Evolutionary conservation across 2,329 filamentous ascomycete genomes (phyloP), one percentile per base, ranked within the genome.

Genomic region (Alternaria sp.): DNA sequence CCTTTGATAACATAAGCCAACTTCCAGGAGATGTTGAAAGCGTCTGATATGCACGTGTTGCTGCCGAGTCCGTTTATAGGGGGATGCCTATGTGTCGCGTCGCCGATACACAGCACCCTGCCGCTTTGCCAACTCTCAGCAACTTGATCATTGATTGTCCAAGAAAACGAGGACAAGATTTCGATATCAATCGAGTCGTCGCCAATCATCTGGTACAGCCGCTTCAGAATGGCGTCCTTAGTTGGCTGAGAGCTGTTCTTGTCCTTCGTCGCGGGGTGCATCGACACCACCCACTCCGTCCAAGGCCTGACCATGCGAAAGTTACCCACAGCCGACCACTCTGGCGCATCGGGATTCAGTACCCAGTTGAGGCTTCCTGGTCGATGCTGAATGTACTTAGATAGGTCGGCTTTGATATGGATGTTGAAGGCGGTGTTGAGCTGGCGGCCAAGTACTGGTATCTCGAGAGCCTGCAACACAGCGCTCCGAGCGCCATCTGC

Each of bases 351-450:
- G 0, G 87, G 87, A 65, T 85, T 83, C 71, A 90, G 80, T 2
- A 88, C 78, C 85, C 87, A 89, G 71, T 90, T 87, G 14, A 90
- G 79, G 69, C 88, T 89, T 0, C 87, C 88, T 23, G 79, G 82
- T 0, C 87, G 82, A 54, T 82, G 75, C 57, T 84, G 73, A 20
- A 87, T 80, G 12, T 84, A 74, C 62, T 86, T 81, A 2, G 79
- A 76, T 26, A 89, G 76, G 70, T 89, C 87, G 0, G 82, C 83
- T 53, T 83, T 79, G n/a, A 84, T 80, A 5, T 85, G 78, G 21
- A 87, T 75, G 65, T 87, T 87, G 51, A 84, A 79, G 3, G 85
- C 85, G 7, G 84, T 9, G 84, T 66, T 6, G 84, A 84, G 59
- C 84, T 81, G 1, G 81, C 82, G 33, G 33, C 33, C 58, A 55